Evolutionary conservation across 306 rosid species (phyloP).

Genomic region (Malus fusca): DNA sequence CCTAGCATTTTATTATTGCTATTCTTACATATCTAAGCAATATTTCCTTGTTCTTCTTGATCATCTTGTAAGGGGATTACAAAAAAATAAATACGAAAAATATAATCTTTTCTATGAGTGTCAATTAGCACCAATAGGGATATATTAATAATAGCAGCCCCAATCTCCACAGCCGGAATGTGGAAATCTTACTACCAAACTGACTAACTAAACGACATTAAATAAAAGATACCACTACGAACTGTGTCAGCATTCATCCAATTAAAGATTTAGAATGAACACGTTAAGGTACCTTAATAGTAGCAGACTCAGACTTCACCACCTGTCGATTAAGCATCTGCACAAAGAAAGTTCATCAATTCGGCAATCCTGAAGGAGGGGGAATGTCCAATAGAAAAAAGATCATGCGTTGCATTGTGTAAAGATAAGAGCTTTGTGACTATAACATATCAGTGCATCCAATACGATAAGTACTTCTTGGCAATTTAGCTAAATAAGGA

Average conservation of each 20-base stretch:
- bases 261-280: background rate
- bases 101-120: background rate
- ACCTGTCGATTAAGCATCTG: slow-evolving; percentile 91
- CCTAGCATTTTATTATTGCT: background rate
- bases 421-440: background rate
- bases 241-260: background rate
- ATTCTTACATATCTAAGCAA: background rate
- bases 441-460: background rate
- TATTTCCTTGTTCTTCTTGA: background rate
- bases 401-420: background rate
- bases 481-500: background rate
- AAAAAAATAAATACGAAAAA: background rate
- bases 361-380: background rate
- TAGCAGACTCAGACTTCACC: slow-evolving; percentile 90
- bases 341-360: slow-evolving; percentile 25
- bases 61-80: background rate
- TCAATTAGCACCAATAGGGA: background rate
- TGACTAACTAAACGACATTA: background rate
- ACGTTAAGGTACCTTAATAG: slow-evolving; percentile 55
- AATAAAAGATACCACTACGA: background rate
- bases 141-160: background rate
- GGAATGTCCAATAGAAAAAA: background rate
- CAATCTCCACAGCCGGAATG: background rate
- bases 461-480: background rate
- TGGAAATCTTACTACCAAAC: background rate